Percentiles rank a stretch among this genome's conserved stretches.
Evolutionary conservation across 768 basidiomycete species (phyloP).

Genomic region (Leccinum disarticulatum): DNA sequence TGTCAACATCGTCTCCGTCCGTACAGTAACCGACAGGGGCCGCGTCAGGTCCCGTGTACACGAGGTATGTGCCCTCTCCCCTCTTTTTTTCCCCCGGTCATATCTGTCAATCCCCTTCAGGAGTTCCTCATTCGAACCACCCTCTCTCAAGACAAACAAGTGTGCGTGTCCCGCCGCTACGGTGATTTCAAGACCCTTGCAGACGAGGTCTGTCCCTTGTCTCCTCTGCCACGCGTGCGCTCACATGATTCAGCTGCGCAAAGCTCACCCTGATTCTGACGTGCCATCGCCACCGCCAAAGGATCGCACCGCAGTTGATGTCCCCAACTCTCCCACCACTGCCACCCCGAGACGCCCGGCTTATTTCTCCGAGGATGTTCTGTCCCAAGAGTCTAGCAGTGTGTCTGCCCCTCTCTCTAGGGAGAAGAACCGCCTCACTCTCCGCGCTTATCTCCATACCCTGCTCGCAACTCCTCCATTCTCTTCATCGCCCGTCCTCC

Average conservation of each 20-base stretch:
- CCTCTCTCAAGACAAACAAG: slow-evolving; percentile 66
- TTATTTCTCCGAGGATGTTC: slow-evolving; percentile 32
- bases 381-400: slow-evolving; percentile 65
- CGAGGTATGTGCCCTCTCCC: slow-evolving; percentile 60
- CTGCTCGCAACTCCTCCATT: slow-evolving; percentile 70
- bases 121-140: slow-evolving; percentile 95
- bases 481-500: slow-evolving; percentile 83
- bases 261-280: slow-evolving; percentile 80
- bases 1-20: slow-evolving; percentile 88
- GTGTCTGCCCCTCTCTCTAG: slow-evolving; percentile 52
- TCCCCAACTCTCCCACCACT: slow-evolving; percentile 30
- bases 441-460: slow-evolving; percentile 87
- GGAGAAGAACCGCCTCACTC: slow-evolving; percentile 93
- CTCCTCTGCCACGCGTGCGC: not conserved
- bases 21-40: slow-evolving; percentile 80
- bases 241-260: slow-evolving; percentile 61
- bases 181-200: slow-evolving; percentile 93
- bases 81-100: not conserved
- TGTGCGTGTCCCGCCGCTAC: slow-evolving; percentile 89
- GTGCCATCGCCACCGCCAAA: slow-evolving; percentile 85
- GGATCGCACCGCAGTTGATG: slow-evolving; percentile 71
- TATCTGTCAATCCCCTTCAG: slow-evolving; percentile 38
- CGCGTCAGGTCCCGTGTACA: slow-evolving; percentile 82
- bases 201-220: slow-evolving; percentile 58
- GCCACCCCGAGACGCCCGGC: slow-evolving; percentile 5